Evolutionary conservation across 129 eudicot species (phyloP), one percentile per base, ranked within the genome.

Genomic region (Arctium minus): DNA sequence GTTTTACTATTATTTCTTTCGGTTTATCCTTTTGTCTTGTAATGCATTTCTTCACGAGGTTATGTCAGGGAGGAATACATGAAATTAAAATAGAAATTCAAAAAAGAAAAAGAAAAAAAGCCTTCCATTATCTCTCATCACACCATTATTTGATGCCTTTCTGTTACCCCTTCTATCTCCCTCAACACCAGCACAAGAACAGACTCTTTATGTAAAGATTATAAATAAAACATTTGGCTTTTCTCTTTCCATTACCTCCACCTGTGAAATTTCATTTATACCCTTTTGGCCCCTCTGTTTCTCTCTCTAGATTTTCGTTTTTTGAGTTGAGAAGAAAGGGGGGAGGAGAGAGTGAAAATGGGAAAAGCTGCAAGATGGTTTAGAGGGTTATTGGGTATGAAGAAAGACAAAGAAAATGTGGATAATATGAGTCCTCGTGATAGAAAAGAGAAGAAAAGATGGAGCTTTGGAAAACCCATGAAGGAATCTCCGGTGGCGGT

Each of bases 331-430:
- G 50, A 17, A 18, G 9, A 22, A 22, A 22, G 27, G 27, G 27
- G 62, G 30, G 30, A 64, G 30, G 30, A 64, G 56, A 81, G 35
- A 72, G 78, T 33, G 77, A 86, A 83, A 9, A 95, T 95, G 98
- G 98, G 98, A 42, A 95, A 87, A 87, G 93, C 97, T 81, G 79
- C 97, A 48, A 87, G 93, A 42, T 95, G 98, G 98, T 85, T 95
- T 13, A 92, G 73, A 77, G 89, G 93, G 11, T 80, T 92, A 73
- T 72, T 95, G 79, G 97, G 98, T 2, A 90, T 88, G 94, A 84
- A 84, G 79, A 94, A 91, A 84, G 91, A 91, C 44, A 91, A 86
- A 76, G 89, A 91, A 72, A 87, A 79, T 38, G 86, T 77, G 11
- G 90, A 90, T 39, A 78, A 71, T 50, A 71, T 86, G 15, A 80